Conservation (phyloP, 768 basidiomycete species). For the Boletus subcaerulescens region DNA sequence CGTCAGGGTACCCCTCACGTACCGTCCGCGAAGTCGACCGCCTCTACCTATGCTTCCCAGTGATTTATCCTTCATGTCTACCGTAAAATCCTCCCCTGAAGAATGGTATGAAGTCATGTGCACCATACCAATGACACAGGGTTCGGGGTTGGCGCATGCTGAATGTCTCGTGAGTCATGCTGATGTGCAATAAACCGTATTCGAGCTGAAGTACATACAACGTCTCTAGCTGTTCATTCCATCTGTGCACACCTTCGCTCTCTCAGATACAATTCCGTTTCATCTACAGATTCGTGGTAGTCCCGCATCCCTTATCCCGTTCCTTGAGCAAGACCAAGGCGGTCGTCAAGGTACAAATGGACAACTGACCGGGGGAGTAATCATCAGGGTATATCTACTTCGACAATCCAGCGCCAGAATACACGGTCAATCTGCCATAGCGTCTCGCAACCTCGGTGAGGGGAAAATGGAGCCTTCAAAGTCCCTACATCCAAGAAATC, state of each 20-base stretch:
- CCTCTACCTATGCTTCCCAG: conserved; percentile 47
- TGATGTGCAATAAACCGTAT: neutral
- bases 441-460: conserved; percentile 40
- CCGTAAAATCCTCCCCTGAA: conserved; percentile 60
- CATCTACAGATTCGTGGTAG: conserved; percentile 59
- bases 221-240: conserved; percentile 56
- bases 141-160: conserved; percentile 37
- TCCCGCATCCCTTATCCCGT: conserved; percentile 42
- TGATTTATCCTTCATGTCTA: conserved; percentile 49
- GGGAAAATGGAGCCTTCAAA: conserved; percentile 47
- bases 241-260: conserved; percentile 48
- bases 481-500: conserved; percentile 24
- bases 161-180: conserved; percentile 48
- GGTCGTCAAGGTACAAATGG: neutral
- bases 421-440: conserved; percentile 10
- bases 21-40: conserved; percentile 54
- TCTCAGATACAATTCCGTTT: conserved; percentile 59
- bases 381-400: conserved; percentile 49
- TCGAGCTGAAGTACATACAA: neutral
- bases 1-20: conserved; percentile 47
- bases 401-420: conserved; percentile 46
- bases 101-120: conserved; percentile 59
- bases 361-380: conserved; percentile 9
- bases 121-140: conserved; percentile 38
- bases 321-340: conserved; percentile 33